A percentile compares a stretch with the other conserved stretches of the same genome.
These are phyloP conservation scores for Jimgerdemannia flammicorona DNA, from an alignment of 192 early-diverging fungal species.

Conservation along the genomic window DNA sequence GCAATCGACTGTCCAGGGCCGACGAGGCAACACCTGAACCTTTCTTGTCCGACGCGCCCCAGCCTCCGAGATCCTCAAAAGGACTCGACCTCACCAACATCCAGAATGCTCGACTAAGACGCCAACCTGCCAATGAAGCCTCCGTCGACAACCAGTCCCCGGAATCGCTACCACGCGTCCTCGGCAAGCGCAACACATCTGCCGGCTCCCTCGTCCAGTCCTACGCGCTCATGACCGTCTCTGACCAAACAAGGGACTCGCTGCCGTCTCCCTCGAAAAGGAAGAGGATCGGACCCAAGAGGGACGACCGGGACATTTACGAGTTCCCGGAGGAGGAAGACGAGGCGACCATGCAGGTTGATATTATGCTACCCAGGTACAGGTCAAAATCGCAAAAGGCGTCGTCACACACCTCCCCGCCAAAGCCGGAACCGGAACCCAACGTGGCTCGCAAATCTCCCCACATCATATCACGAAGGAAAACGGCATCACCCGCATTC, in stretches of 20 bases:
- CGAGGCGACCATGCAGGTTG: not conserved
- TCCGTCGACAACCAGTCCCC: not conserved
- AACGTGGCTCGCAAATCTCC: not conserved
- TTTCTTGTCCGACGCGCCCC: not conserved
- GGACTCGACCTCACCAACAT: not conserved
- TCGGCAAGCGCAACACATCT: not conserved
- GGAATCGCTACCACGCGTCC: not conserved
- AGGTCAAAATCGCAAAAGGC: not conserved
- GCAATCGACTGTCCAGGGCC: not conserved
- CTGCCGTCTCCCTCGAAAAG: not conserved
- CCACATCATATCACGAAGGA: not conserved
- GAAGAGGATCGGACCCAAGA: not conserved
- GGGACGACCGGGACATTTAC: not conserved
- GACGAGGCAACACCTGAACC: not conserved
- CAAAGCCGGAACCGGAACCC: not conserved
- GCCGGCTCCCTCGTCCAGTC: not conserved
- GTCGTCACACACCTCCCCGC: not conserved
- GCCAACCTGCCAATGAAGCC: not conserved
- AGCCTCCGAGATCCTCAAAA: not conserved
- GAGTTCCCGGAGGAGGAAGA: not conserved
- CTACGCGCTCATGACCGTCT: not conserved
- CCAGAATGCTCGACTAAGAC: not conserved
- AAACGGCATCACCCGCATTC: not conserved
- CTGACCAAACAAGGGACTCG: not conserved
- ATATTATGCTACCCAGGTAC: not conserved